Evolutionary conservation across 2,329 filamentous ascomycete species (phyloP).

Genomic region (Fusarium incarnatum): DNA sequence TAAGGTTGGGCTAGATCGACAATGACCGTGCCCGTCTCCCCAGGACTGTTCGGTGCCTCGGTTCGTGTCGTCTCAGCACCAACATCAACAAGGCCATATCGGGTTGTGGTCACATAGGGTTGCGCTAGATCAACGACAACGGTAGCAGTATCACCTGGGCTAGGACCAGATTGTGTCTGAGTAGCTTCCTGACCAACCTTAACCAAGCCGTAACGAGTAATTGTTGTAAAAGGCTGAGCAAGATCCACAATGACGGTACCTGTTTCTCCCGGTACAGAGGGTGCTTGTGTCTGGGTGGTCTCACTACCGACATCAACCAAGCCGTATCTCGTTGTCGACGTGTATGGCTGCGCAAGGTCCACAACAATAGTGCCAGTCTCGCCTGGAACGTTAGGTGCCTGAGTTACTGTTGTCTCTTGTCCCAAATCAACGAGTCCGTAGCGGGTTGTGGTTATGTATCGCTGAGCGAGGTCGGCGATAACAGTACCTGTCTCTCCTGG

Average conservation of each 20-base stretch:
- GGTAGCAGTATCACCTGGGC: neutral
- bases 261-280: neutral
- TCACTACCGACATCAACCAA: neutral
- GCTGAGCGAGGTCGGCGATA: neutral
- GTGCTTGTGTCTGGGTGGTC: neutral
- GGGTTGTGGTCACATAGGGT: neutral
- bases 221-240: neutral
- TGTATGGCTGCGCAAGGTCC: neutral
- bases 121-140: neutral
- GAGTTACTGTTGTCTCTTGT: neutral
- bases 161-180: neutral
- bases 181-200: neutral
- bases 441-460: neutral
- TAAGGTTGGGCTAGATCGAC: neutral
- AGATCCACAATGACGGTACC: neutral
- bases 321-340: neutral
- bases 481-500: neutral
- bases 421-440: neutral
- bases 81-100: neutral
- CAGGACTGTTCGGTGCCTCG: rapidly evolving
- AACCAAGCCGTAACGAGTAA: neutral
- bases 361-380: neutral
- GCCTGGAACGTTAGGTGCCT: neutral
- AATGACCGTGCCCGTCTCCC: neutral
- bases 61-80: neutral